Evolutionary conservation across 225 moss, liverwort and hornwort genomes (phyloP).

Genomic region (Physcomitrellopsis africana): DNA sequence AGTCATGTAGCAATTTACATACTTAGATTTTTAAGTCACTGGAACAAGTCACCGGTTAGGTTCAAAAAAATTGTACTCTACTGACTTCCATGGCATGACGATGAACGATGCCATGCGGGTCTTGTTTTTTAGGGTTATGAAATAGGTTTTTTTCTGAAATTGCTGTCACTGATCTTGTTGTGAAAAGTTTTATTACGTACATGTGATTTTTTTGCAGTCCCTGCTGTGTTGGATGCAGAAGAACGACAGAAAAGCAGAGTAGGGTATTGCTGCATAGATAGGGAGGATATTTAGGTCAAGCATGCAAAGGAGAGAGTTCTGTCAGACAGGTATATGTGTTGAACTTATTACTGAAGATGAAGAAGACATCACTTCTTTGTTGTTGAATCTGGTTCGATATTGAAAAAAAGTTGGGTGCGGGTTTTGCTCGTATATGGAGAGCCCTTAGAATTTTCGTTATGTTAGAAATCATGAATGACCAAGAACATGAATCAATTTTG

Average conservation of each 20-base stretch:
- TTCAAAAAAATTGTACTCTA: not conserved
- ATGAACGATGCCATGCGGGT: slow-evolving; percentile 13
- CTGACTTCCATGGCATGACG: not conserved
- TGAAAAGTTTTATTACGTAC: not conserved
- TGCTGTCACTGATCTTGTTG: not conserved
- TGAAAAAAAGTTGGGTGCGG: slow-evolving; percentile 35
- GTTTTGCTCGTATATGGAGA: slow-evolving; percentile 93
- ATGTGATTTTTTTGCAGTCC: not conserved
- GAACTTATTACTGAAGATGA: not conserved
- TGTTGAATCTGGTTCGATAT: slow-evolving; percentile 9
- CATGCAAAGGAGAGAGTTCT: slow-evolving; percentile 6
- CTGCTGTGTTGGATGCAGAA: too few relatives aligned
- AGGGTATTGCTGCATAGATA: slow-evolving; percentile 1
- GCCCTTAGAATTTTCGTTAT: slow-evolving; percentile 84
- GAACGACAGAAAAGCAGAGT: too few relatives aligned
- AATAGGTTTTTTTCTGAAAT: too few relatives aligned
- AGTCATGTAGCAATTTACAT: too few relatives aligned
- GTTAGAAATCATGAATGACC: slow-evolving; percentile 80
- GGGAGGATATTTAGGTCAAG: slow-evolving; percentile 23
- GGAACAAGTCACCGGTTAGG: too few relatives aligned
- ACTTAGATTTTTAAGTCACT: too few relatives aligned
- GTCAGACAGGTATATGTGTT: too few relatives aligned
- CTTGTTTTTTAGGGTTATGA: not conserved
- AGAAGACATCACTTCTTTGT: not conserved
- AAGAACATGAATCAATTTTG: slow-evolving; percentile 69